Evolutionary conservation across 2,329 filamentous ascomycete genomes (phyloP).

Genomic region (Septoria linicola): DNA sequence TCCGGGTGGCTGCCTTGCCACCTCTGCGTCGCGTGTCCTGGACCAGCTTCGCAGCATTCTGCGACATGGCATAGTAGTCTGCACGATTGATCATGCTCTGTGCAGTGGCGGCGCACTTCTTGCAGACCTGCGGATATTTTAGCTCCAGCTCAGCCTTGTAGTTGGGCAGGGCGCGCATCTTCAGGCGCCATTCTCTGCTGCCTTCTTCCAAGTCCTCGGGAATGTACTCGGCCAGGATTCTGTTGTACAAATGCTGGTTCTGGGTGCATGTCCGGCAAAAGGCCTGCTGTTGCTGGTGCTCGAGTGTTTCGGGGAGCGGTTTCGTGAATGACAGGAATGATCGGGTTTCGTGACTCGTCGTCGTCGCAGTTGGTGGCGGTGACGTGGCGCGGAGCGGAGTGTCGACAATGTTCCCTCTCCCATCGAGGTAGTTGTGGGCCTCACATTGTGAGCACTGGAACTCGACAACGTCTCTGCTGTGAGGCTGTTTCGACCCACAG

Average conservation of each 20-base stretch:
- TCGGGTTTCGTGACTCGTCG: background rate
- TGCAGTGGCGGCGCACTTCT: constrained; percentile 72
- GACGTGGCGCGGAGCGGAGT: constrained; percentile 61
- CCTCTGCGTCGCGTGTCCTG: constrained; percentile 58
- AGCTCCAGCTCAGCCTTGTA: constrained; percentile 73
- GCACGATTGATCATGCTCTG: constrained; percentile 43
- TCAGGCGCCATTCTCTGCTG: constrained; percentile 67
- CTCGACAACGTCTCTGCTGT: constrained; percentile 60
- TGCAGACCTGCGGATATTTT: constrained; percentile 86
- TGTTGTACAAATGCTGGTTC: constrained; percentile 81
- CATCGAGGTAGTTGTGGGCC: constrained; percentile 83
- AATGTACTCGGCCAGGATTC: constrained; percentile 76
- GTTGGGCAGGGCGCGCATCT: constrained; percentile 66
- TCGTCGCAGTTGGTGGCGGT: constrained; percentile 11
- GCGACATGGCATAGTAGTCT: constrained; percentile 36
- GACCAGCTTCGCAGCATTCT: constrained; percentile 60
- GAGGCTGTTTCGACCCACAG: constrained; percentile 68
- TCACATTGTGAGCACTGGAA: constrained; percentile 79
- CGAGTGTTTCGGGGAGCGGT: constrained; percentile 32
- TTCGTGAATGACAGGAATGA: constrained; percentile 28
- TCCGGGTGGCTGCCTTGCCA: constrained; percentile 43
- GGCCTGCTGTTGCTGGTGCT: constrained; percentile 44
- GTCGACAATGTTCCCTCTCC: constrained; percentile 88
- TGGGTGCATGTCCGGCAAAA: constrained; percentile 80
- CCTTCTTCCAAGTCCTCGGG: constrained; percentile 50